Percentiles rank a stretch among this genome's conserved stretches.
Conservation (phyloP, 1,139 yeast species). For the Komagataea norvegica region DNA sequence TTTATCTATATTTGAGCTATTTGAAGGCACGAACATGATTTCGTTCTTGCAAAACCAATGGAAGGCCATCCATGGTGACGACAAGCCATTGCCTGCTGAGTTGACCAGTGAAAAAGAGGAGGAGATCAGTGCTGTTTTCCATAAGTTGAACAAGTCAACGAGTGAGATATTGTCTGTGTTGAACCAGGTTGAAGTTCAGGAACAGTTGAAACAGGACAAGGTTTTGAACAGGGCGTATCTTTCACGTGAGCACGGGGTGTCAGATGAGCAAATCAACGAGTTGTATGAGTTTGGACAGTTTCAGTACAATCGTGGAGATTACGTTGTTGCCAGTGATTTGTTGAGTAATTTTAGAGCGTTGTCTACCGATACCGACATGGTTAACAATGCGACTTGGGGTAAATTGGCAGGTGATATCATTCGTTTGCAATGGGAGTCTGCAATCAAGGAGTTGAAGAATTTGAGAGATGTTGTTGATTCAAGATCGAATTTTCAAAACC, state of each 20-base stretch:
- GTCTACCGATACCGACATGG: conserved; percentile 44
- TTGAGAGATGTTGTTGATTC: conserved; percentile 54
- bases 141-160: conserved; percentile 40
- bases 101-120: conserved; percentile 36
- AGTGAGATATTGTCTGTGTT: conserved; percentile 42
- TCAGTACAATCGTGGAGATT: conserved; percentile 57
- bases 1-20: conserved; percentile 44
- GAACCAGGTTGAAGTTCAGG: conserved; percentile 46
- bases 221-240: conserved; percentile 44
- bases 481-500: conserved; percentile 42
- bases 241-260: conserved; percentile 39
- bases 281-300: conserved; percentile 53
- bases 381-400: conserved; percentile 61
- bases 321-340: conserved; percentile 51
- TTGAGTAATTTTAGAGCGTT: conserved; percentile 51
- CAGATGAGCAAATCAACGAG: conserved; percentile 45
- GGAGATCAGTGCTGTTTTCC: conserved; percentile 29
- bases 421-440: conserved; percentile 45
- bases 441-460: conserved; percentile 46
- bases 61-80: conserved; percentile 35
- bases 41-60: conserved; percentile 43
- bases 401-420: conserved; percentile 54
- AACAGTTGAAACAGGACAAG: conserved; percentile 47
- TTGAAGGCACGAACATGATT: conserved; percentile 53
- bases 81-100: conserved; percentile 36